These are phyloP conservation scores for Kwoniella europaea DNA, from an alignment of 768 basidiomycete genomes.

Conservation along the genomic window DNA sequence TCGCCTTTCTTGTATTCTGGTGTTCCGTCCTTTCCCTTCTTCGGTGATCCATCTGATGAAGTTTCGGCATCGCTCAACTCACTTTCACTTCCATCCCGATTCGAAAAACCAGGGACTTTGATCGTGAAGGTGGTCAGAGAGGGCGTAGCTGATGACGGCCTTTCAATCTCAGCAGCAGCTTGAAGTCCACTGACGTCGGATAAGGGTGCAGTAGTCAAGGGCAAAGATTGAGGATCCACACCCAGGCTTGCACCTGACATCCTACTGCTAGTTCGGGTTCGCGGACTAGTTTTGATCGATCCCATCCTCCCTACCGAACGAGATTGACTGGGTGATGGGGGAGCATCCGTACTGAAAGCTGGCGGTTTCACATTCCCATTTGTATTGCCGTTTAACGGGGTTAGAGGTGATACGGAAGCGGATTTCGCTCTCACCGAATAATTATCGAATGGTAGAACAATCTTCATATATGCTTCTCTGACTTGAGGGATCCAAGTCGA, in stretches of 20 bases:
- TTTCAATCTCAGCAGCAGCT: conserved; percentile 16
- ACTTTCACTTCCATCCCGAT: conserved; percentile 45
- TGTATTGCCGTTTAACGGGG: conserved; percentile 30
- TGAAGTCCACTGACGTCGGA: background rate
- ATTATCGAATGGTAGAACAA: conserved; percentile 95
- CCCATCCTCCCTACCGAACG: conserved; percentile 27
- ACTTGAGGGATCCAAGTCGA: conserved; percentile 82
- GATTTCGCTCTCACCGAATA: conserved; percentile 70
- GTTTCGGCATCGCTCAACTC: conserved; percentile 48
- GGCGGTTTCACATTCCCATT: conserved; percentile 33
- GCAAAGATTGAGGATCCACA: background rate
- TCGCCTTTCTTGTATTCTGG: conserved; percentile 52
- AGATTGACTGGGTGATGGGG: conserved; percentile 34
- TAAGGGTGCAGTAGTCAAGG: background rate
- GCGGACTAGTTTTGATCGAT: conserved; percentile 16
- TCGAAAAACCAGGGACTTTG: conserved; percentile 47
- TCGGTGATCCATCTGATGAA: conserved; percentile 24
- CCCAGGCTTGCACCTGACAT: conserved; percentile 2
- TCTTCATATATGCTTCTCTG: conserved; percentile 83
- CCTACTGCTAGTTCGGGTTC: conserved; percentile 32
- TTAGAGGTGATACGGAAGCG: conserved; percentile 41
- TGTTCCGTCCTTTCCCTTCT: conserved; percentile 6
- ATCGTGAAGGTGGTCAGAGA: conserved; percentile 32
- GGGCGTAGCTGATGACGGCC: conserved; percentile 14
- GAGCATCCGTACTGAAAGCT: conserved; percentile 27